These are phyloP conservation scores for Trichoderma sp. DNA, from an alignment of 2,329 filamentous ascomycete species.

Conservation along the genomic window DNA sequence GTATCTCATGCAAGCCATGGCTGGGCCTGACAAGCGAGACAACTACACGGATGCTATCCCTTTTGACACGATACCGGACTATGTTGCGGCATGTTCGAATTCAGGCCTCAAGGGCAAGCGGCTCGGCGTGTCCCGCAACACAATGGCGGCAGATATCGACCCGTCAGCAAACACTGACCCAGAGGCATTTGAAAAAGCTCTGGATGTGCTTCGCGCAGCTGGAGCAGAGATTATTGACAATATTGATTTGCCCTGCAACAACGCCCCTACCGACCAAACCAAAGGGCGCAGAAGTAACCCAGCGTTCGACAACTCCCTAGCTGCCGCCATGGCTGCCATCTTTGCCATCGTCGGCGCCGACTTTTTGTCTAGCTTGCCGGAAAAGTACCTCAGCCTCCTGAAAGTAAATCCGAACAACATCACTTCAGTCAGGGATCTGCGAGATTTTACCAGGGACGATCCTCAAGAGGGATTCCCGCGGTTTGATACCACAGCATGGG, in stretches of 20 bases:
- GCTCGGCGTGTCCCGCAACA: slow-evolving; percentile 51
- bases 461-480: not conserved
- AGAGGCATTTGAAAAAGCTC: not conserved
- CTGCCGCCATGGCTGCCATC: not conserved
- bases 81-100: slow-evolving; percentile 55
- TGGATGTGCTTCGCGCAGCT: not conserved
- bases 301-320: no score
- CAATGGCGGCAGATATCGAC: not conserved
- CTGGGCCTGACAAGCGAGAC: slow-evolving; percentile 57
- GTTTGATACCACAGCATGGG: not conserved
- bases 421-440: not conserved
- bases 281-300: not conserved
- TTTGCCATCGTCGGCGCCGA: not conserved
- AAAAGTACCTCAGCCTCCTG: not conserved
- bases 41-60: slow-evolving; percentile 63
- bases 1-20: slow-evolving; percentile 60
- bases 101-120: slow-evolving; percentile 54
- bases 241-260: not conserved
- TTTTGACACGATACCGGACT: slow-evolving; percentile 49
- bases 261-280: accelerated
- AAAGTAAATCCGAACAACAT: not conserved
- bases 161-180: not conserved
- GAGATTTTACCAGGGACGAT: not conserved
- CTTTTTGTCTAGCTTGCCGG: not conserved
- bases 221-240: not conserved